Evolutionary conservation across 2,329 filamentous ascomycete genomes (phyloP), one percentile per base, ranked within the genome.

Genomic region (Colletotrichum godetiae): DNA sequence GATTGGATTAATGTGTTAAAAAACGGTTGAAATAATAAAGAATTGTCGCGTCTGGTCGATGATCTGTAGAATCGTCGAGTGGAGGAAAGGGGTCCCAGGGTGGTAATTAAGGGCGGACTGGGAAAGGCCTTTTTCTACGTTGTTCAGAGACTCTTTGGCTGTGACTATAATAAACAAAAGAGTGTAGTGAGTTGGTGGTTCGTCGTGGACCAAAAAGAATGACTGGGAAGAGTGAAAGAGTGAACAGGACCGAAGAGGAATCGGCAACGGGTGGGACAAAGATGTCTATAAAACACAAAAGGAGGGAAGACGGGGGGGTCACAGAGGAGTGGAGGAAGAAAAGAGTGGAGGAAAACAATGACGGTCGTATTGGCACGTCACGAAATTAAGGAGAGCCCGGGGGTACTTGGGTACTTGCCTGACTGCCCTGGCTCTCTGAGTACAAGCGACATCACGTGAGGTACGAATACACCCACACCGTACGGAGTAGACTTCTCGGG

Each of bases 201-300:
- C 27, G 67, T 73, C 67, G 67, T 64, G 67, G 67, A 70, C 70
- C 70, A 66, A 58, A 70, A 73, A 61, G 70, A 73, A 70, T 65
- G 70, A 73, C 70, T 73, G 60, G 55, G 22, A 24, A 65, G 35
- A 37, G 52, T 56, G 31, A 56, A 65, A 37, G 49, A 56, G 52
- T 65, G 46, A 52, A 42, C 33, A 62, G 57, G 57, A 49, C 53
- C 52, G 52, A 66, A 12, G 52, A 8, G 64, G 6, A 22, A 11
- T 62, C 57, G 22, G 62, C 65, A 59, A 65, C 46, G 22, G 33
- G 68, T 72, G 70, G 70, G 70, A 70, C 60, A 66, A 73, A 68
- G 60, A 55, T 56, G 46, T 49, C 42, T 73, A 52, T 63, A 73
- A 53, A 22, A 46, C 35, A 58, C 55, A 22, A 46, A 42, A 33